Evolutionary conservation across 2,329 filamentous ascomycete genomes (phyloP), one percentile per base, ranked within the genome.

Genomic region (Colletotrichum sp.): DNA sequence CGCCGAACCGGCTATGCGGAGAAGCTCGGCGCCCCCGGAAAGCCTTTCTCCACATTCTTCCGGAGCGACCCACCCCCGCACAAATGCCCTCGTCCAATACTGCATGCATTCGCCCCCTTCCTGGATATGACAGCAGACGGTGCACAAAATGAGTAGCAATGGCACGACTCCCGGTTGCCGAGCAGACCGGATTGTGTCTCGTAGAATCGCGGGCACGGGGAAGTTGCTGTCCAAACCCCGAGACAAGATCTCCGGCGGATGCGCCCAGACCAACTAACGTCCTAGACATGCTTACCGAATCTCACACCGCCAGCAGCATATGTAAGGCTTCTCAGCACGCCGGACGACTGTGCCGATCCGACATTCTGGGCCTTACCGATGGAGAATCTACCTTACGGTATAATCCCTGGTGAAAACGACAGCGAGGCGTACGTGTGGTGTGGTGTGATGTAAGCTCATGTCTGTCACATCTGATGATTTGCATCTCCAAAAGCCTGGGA

Each of bases 21-120:
- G 67, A 48, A 71, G 48, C 43, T 71, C 60, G 67, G 72, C 59
- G 26, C 9, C 15, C 72, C 67, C 67, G 59, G 48, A 52, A 36
- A 71, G 60, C 67, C 43, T 48, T 74, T 65, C 59, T 28, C 72
- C 72, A 60, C 66, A 65, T 28, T 65, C 16, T 68, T 26, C 67
- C 59, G 60, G 66, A 59, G 28, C 59, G 21, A 52, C 43, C 34
- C 43, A 34, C 71, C 59, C 24, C 16, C 18, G 52, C n/a, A 52
- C 43, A 13, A 52, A 52, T 52, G 43, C 43, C n/a, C 43, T 52
- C 43, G 43, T 21, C n/a, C 43, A 52, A 21, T 52, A 6, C 21
- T 52, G 43, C 43, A 13, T 12, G 16, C 30, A 18, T 55, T 21
- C n/a, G 12, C 10, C 16, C 43, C 43, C 18, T 52, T 52, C 6